Percentiles rank a stretch among this genome's conserved stretches.
These are phyloP conservation scores for Melastoma candidum DNA, from an alignment of 441 rosid genomes.

Conservation along the genomic window DNA sequence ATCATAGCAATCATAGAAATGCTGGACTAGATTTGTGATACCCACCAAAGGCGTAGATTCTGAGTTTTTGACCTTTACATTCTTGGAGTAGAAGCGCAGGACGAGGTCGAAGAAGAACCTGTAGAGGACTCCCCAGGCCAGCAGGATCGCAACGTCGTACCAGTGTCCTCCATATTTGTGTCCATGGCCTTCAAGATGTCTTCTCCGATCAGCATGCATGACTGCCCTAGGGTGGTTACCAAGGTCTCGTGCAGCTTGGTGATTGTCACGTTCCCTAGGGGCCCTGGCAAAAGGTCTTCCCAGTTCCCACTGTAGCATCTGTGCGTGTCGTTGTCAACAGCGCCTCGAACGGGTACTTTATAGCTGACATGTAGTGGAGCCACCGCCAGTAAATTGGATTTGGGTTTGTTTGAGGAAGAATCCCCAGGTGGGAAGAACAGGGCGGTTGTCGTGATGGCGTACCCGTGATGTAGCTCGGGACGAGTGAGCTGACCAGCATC, in stretches of 20 bases:
- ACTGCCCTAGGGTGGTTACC: neutral
- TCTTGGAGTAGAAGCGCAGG: constrained; percentile 48
- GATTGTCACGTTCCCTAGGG: constrained; percentile 26
- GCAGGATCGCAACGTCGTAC: constrained; percentile 41
- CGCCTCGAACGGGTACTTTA: constrained; percentile 60
- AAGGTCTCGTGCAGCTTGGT: constrained; percentile 22
- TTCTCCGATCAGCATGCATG: constrained; percentile 35
- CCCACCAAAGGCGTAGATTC: too few species aligned
- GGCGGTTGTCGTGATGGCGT: constrained; percentile 56
- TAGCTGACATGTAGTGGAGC: constrained; percentile 59
- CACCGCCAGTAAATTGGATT: constrained; percentile 43
- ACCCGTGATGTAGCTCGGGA: constrained; percentile 50
- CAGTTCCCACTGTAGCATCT: constrained; percentile 25
- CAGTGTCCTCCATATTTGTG: constrained; percentile 28
- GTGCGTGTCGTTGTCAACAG: constrained; percentile 29
- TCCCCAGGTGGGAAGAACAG: constrained; percentile 61
- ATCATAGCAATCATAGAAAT: too few species aligned
- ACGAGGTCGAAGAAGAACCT: constrained; percentile 42
- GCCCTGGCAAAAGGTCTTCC: constrained; percentile 39
- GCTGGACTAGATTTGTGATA: too few species aligned
- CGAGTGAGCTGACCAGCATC: constrained; percentile 61
- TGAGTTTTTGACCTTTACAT: constrained; percentile 31
- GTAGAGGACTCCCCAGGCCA: constrained; percentile 56
- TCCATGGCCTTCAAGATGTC: constrained; percentile 41
- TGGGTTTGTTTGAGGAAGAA: constrained; percentile 37